These are phyloP conservation scores for Iberis amara DNA, from an alignment of 441 rosid species.

Conservation along the genomic window DNA sequence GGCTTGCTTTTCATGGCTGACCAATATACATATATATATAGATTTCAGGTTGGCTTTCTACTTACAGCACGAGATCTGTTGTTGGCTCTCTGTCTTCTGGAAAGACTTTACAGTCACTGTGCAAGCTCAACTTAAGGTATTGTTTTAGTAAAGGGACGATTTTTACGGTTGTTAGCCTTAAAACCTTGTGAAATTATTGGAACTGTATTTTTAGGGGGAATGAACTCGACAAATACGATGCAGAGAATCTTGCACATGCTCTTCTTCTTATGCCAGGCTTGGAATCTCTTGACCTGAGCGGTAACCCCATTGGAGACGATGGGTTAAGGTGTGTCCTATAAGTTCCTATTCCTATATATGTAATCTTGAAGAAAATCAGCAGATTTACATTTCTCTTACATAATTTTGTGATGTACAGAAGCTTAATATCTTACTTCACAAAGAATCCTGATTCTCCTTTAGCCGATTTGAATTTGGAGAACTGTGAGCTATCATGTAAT, in stretches of 20 bases:
- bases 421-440: slow-evolving; percentile 56
- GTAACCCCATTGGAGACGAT: slow-evolving; percentile 68
- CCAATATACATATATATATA: slow-evolving; percentile 26
- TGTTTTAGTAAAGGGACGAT: slow-evolving; percentile 5
- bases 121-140: slow-evolving; percentile 67
- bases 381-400: slow-evolving; percentile 27
- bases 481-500: slow-evolving; percentile 61
- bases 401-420: slow-evolving; percentile 43
- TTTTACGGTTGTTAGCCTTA: slow-evolving; percentile 12
- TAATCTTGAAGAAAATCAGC: slow-evolving; percentile 7
- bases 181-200: slow-evolving; percentile 21
- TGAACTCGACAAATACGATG: slow-evolving; percentile 58
- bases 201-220: slow-evolving; percentile 51
- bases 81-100: slow-evolving; percentile 29
- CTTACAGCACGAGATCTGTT: slow-evolving; percentile 43
- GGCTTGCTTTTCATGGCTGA: slow-evolving; percentile 19
- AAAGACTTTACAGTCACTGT: slow-evolving; percentile 55
- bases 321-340: slow-evolving; percentile 59
- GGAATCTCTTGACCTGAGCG: slow-evolving; percentile 71
- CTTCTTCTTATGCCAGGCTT: slow-evolving; percentile 59
- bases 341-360: slow-evolving; percentile 22
- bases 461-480: slow-evolving; percentile 58
- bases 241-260: slow-evolving; percentile 50
- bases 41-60: slow-evolving; percentile 83
- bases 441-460: slow-evolving; percentile 48